Percentiles rank a stretch among this genome's conserved stretches.
Evolutionary conservation across 345 rosid species (phyloP).

Genomic region (Acer negundo): DNA sequence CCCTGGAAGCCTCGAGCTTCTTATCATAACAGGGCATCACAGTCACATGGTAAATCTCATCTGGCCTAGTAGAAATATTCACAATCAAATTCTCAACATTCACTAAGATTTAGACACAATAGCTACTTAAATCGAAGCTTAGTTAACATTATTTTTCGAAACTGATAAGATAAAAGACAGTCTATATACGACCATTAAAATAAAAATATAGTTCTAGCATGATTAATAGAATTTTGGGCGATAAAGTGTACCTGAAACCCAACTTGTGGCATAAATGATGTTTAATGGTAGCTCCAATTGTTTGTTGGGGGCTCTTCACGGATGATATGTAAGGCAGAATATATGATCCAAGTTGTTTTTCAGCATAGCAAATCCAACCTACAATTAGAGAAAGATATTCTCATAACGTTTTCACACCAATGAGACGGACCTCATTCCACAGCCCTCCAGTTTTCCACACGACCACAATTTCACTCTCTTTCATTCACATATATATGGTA

Average conservation of each 20-base stretch:
- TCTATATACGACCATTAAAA: background rate
- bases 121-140: background rate
- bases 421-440: background rate
- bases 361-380: conserved; percentile 99
- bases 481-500: background rate
- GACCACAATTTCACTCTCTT: background rate
- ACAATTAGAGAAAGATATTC: conserved; percentile 28
- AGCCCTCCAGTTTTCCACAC: background rate
- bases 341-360: conserved; percentile 83
- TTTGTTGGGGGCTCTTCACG: conserved; percentile 96
- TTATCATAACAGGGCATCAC: conserved; percentile 99
- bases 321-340: conserved; percentile 84
- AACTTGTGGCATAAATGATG: conserved; percentile 61
- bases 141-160: background rate
- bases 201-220: background rate
- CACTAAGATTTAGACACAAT: background rate
- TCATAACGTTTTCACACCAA: background rate
- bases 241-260: conserved; percentile 63
- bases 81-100: conserved; percentile 19
- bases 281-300: conserved; percentile 84
- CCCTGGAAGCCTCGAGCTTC: conserved; percentile 94
- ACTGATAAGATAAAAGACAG: background rate
- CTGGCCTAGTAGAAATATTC: conserved; percentile 54
- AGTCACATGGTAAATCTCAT: conserved; percentile 87
- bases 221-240: background rate